These are phyloP conservation scores for Cytospora mali DNA, from an alignment of 2,329 filamentous ascomycete genomes.

Conservation along the genomic window DNA sequence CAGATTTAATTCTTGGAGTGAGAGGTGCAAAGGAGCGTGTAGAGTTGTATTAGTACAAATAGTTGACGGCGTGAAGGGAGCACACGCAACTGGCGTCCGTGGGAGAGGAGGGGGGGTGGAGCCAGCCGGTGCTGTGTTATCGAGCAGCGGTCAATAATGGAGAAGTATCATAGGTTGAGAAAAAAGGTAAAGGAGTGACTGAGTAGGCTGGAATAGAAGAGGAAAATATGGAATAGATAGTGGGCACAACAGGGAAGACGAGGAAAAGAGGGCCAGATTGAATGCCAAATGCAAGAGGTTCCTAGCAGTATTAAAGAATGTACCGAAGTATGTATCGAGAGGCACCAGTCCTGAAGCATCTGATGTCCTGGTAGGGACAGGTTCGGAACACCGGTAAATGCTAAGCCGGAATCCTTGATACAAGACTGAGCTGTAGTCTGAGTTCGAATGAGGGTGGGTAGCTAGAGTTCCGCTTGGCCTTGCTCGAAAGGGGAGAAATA, in stretches of 20 bases:
- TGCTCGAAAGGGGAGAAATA: constrained; percentile 40
- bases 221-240: constrained; percentile 36
- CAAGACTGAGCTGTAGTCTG: constrained; percentile 42
- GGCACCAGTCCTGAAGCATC: constrained; percentile 43
- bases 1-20: constrained; percentile 14
- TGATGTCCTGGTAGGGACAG: constrained; percentile 47
- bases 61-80: constrained; percentile 37
- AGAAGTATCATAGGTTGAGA: constrained; percentile 41
- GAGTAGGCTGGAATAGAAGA: constrained; percentile 40
- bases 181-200: constrained; percentile 53
- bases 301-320: constrained; percentile 56
- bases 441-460: constrained; percentile 37
- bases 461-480: constrained; percentile 43
- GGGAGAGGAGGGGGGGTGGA: constrained; percentile 49
- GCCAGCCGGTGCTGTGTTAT: constrained; percentile 58
- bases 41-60: constrained; percentile 48
- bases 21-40: constrained; percentile 44
- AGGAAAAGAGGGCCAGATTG: constrained; percentile 42
- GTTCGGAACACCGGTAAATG: constrained; percentile 55
- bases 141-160: constrained; percentile 48
- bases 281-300: constrained; percentile 54
- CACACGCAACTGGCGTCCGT: constrained; percentile 43
- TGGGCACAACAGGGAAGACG: constrained; percentile 44
- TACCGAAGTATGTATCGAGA: constrained; percentile 45
- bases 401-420: constrained; percentile 54